Base-by-base conservation (phyloP, 2,329 filamentous ascomycete genomes). In the Fusarium compactum region DNA sequence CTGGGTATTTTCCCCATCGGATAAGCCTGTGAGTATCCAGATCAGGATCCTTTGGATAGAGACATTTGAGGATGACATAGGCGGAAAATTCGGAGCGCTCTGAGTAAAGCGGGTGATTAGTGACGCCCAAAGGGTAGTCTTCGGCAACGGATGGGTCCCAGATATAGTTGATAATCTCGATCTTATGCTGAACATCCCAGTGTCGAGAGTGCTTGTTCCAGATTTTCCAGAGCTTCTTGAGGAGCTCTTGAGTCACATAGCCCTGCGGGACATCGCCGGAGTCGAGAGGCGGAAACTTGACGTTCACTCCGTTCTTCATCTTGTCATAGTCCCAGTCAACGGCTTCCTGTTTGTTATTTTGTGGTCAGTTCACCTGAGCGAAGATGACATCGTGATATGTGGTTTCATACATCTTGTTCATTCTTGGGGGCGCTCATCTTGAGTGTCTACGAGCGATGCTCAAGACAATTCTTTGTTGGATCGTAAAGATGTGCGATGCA, bases 31-130 rank as follows among this genome's bases (percentile, higher is more conserved):
- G 34, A 12, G 3, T 18, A n/a, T 3, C 1, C 10, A 38, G 10
- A 12, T 12, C 1, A 12, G 3, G 0, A n/a, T 38, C 18, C 0
- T 1, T 2, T 2, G 18, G 34, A 38, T 12, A 38, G 34, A n/a
- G 2, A 1, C 18, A 38, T n/a, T 38, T 38, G 34, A 38, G 34
- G 10, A 38, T 38, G 34, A n/a, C 34, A 38, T 38, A n/a, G 34
- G 10, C 34, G 10, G 18, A 38, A 6, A 38, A 38, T 2, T 10
- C 12, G 10, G 18, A 38, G 34, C 34, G 34, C 34, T 38, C 6
- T n/a, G 18, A 2, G 34, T 38, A 38, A 6, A 38, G 34, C 1
- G 34, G 34, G 34, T 38, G 16, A 5, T 6, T 2, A n/a, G 1
- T n/a, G 34, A 9, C 18, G 34, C 3, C 6, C 34, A 9, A 18